Evolutionary conservation across 2,329 filamentous ascomycete species (phyloP), one percentile per base, ranked within the genome.

Genomic region (Cordyceps cicadae): DNA sequence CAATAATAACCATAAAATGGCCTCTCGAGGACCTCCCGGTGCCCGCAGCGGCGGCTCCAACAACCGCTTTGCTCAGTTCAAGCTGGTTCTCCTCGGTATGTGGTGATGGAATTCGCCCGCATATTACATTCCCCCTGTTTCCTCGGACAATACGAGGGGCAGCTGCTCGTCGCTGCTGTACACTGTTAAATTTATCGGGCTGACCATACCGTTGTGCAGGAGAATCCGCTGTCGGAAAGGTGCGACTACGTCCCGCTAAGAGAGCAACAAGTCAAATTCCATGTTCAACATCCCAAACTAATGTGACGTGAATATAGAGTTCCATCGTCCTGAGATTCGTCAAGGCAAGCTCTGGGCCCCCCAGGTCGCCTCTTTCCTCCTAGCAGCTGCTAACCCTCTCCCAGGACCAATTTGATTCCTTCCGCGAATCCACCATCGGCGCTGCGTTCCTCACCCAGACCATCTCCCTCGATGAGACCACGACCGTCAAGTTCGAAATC

Each of bases 401-500:
- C 29, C 70, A 96, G 92, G 93, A 99, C 77, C 94, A 97, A 90
- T 99, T 99, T 78, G 94, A 99, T 81, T 85, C 82, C 57, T 97
- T 97, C 81, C 87, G 92, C 77, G 93, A 97, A 86, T 96, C 92
- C 61, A 97, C 93, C 64, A 97, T 97, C 77, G 93, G 94, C 76
- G 94, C 95, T 69, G 95, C 95, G 67, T 99, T 99, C 83, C 85
- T 99, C 67, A 99, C 94, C 70, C 94, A 99, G 78, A 99, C 94
- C 68, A 97, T 99, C 75, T 93, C 93, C 62, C 88, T 99, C 76
- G 93, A 97, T 75, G 94, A 97, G 73, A 94, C 87, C 77, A 97
- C 94, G 63, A 99, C 94, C 61, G 93, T 99, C 77, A 99, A 99
- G 81, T 99, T 99, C 72, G 94, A 99, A 78, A 99, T 99, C 73